Conservation (phyloP, 768 basidiomycete species). For the Suillus variegatus region DNA sequence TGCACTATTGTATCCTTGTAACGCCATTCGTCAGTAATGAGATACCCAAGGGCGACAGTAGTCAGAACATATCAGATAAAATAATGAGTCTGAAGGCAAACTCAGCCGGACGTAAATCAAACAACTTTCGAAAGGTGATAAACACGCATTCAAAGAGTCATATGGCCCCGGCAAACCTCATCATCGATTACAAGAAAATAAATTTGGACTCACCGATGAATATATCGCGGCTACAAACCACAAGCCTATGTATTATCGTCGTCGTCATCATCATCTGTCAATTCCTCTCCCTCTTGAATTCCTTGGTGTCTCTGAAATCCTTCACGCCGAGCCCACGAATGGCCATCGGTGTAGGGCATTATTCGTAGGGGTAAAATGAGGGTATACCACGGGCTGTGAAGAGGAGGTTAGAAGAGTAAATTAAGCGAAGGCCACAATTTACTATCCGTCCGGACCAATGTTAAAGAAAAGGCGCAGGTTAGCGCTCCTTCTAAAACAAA, state of each 20-base stretch:
- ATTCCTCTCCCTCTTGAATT: conserved; percentile 74
- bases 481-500: conserved; percentile 42
- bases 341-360: conserved; percentile 83
- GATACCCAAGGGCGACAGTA: neutral
- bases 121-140: conserved; percentile 47
- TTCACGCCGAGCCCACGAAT: conserved; percentile 69
- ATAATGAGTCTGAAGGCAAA: conserved; percentile 12
- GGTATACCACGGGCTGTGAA: conserved; percentile 66
- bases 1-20: neutral
- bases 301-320: conserved; percentile 66
- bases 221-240: conserved; percentile 3
- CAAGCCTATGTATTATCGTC: conserved; percentile 30
- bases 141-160: conserved; percentile 58
- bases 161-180: conserved; percentile 81
- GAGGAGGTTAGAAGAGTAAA: neutral
- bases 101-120: conserved; percentile 63
- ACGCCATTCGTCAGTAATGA: neutral
- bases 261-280: conserved; percentile 83
- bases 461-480: conserved; percentile 92
- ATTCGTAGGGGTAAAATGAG: conserved; percentile 82
- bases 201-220: conserved; percentile 14
- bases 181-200: conserved; percentile 36
- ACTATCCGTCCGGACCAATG: conserved; percentile 79
- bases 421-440: conserved; percentile 34
- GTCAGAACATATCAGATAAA: neutral